Evolutionary conservation across 2,329 filamentous ascomycete genomes (phyloP).

Genomic region (Botrytis squamosa): DNA sequence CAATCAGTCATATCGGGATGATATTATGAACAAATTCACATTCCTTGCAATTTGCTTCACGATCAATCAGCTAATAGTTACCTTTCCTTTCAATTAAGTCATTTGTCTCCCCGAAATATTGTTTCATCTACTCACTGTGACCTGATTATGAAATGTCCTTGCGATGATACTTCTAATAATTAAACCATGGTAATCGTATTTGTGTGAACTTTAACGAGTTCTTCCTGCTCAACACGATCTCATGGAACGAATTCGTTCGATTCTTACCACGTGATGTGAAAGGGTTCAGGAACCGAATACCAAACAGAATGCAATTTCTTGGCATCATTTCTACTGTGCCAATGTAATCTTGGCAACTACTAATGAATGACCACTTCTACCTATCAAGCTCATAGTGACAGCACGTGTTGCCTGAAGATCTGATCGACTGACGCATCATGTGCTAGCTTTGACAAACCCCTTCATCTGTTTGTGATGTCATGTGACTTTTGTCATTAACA

Average conservation of each 20-base stretch:
- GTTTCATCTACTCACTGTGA: no score
- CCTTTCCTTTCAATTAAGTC: not conserved
- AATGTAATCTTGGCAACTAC: not conserved
- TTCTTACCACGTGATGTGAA: not conserved
- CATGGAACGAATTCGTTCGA: no score
- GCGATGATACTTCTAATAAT: not conserved
- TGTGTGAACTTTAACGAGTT: not conserved
- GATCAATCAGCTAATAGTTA: not conserved
- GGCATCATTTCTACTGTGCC: not conserved
- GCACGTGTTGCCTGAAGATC: not conserved
- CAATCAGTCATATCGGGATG: conserved; percentile 1
- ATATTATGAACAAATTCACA: not conserved
- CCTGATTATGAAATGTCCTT: not conserved
- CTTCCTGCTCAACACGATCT: no score
- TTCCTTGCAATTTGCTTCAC: not conserved
- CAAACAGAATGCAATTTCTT: not conserved
- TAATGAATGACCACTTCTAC: not conserved
- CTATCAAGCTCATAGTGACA: not conserved
- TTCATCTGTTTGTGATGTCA: not conserved
- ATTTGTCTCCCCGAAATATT: not conserved
- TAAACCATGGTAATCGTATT: not conserved
- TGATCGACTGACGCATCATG: not conserved
- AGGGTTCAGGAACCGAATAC: not conserved
- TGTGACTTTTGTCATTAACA: not conserved
- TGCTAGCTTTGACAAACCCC: not conserved